A percentile compares a stretch with the other conserved stretches of the same genome.
Evolutionary conservation across 768 basidiomycete species (phyloP).

Genomic region (Pleurotus citrinopileatus): DNA sequence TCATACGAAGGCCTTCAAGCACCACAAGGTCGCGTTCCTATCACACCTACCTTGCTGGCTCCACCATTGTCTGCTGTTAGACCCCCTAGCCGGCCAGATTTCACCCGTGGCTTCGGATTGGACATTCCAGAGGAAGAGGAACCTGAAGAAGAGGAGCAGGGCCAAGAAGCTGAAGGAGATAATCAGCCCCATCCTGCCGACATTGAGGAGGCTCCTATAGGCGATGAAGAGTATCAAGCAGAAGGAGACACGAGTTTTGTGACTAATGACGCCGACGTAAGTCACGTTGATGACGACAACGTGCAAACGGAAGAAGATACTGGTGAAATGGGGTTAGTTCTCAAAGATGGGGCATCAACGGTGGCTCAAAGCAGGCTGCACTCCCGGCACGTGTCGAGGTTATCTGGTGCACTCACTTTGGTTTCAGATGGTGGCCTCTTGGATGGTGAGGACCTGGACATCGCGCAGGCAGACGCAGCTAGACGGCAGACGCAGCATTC

Average conservation of each 20-base stretch:
- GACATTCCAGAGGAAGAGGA: constrained; percentile 79
- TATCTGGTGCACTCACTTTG: constrained; percentile 68
- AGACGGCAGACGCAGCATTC: constrained; percentile 1
- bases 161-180: constrained; percentile 19
- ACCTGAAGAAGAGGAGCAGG: constrained; percentile 36
- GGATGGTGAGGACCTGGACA: constrained; percentile 28
- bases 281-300: constrained; percentile 25
- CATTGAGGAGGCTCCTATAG: constrained; percentile 4
- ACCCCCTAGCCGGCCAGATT: constrained; percentile 64
- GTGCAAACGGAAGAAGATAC: constrained; percentile 2
- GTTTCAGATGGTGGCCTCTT: constrained; percentile 56
- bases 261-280: constrained; percentile 22
- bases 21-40: constrained; percentile 54
- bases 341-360: constrained; percentile 39
- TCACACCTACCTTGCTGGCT: constrained; percentile 32
- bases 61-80: constrained; percentile 37
- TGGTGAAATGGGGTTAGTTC: neutral
- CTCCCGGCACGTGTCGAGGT: constrained; percentile 65
- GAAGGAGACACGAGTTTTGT: constrained; percentile 20
- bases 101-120: constrained; percentile 75
- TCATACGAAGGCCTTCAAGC: constrained; percentile 37
- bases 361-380: constrained; percentile 51
- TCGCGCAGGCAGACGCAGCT: constrained; percentile 17
- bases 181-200: neutral
- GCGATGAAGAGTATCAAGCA: constrained; percentile 18